Base-by-base conservation (phyloP, 495 filamentous ascomycete genomes). In the Trichoderma asperelloides region DNA sequence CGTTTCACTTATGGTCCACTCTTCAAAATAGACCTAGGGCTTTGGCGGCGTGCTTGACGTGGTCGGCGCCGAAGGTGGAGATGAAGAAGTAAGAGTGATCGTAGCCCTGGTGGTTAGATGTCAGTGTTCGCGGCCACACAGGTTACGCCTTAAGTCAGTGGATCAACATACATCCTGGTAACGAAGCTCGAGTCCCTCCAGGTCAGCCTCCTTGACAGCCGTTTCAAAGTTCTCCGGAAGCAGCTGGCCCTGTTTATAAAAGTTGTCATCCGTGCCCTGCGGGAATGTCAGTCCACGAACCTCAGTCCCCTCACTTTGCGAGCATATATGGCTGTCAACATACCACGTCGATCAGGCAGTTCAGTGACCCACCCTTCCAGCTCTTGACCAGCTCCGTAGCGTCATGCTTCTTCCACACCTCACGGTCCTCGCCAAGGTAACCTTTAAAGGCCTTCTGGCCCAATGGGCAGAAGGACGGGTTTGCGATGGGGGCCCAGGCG, bases 11-110 rank as follows among this genome's bases (percentile, higher is more conserved):
- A n/a, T n/a, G n/a, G n/a, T n/a, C n/a, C n/a, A n/a, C n/a, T 16
- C 4, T 25, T 57, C 13, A 45, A 37, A 40, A 27, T 4, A 65
- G 25, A 6, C 74, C 74, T 47, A 96, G 77, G 78, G 92, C 86
- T 83, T 92, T 95, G 47, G 95, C 93, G 65, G 92, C 92, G 76
- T 95, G 92, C 65, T 89, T 87, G 65, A 98, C 83, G 82, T 98
- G 95, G 70, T 97, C 93, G 70, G 88, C 88, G 62, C 89, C 83
- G 77, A 98, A 98, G 13, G 82, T 86, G 37, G 94, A 86, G 80
- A 98, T 94, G 72, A 95, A 96, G 77, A 84, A 97, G 76, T 98
- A 98, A 65, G 91, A 96, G 76, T 98, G 95, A 77, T 98, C 95
- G 74, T 98, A 98, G 64, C 87, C 93, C 74, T 91, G 73, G n/a